These are phyloP conservation scores for Mycena leptocephala DNA, from an alignment of 768 basidiomycete genomes.

Conservation along the genomic window DNA sequence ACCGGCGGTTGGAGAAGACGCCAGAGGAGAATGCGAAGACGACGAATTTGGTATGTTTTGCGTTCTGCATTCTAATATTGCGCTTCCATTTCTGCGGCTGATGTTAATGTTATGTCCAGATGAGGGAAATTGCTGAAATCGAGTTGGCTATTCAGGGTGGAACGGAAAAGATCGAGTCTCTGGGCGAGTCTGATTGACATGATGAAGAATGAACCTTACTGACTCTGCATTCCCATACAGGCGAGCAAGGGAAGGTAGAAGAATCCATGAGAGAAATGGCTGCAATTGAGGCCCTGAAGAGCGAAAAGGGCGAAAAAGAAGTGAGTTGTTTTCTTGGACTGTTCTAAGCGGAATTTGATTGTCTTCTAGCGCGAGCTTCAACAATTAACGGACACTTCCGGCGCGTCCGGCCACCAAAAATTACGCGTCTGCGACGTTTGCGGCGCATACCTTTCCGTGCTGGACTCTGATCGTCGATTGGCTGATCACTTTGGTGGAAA, in stretches of 20 bases:
- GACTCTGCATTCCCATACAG: slow-evolving; percentile 54
- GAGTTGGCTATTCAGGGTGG: slow-evolving; percentile 99
- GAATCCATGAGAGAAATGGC: slow-evolving; percentile 99
- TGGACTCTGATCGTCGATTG: slow-evolving; percentile 98
- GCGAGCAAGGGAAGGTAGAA: slow-evolving; percentile 99
- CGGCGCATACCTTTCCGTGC: slow-evolving; percentile 97
- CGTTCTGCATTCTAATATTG: slow-evolving; percentile 2
- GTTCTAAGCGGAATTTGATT: slow-evolving; percentile 27
- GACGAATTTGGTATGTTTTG: slow-evolving; percentile 86
- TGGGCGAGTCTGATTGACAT: slow-evolving; percentile 69
- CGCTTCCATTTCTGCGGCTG: not conserved
- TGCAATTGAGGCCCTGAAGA: slow-evolving; percentile 97
- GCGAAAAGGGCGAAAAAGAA: slow-evolving; percentile 97
- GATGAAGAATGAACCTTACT: slow-evolving; percentile 29
- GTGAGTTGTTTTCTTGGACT: slow-evolving; percentile 52
- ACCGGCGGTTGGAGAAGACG: slow-evolving; percentile 97
- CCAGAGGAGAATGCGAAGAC: slow-evolving; percentile 99
- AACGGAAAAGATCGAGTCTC: slow-evolving; percentile 96
- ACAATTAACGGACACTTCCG: slow-evolving; percentile 96
- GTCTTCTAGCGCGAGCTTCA: slow-evolving; percentile 87
- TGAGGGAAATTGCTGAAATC: slow-evolving; percentile 99
- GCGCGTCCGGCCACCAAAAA: slow-evolving; percentile 99
- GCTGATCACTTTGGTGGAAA: slow-evolving; percentile 99
- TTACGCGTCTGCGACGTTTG: slow-evolving; percentile 99
- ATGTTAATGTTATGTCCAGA: slow-evolving; percentile 61